Evolutionary conservation across 192 early-diverging fungal genomes (phyloP).

Genomic region (Fimicolochytrium jonesii): DNA sequence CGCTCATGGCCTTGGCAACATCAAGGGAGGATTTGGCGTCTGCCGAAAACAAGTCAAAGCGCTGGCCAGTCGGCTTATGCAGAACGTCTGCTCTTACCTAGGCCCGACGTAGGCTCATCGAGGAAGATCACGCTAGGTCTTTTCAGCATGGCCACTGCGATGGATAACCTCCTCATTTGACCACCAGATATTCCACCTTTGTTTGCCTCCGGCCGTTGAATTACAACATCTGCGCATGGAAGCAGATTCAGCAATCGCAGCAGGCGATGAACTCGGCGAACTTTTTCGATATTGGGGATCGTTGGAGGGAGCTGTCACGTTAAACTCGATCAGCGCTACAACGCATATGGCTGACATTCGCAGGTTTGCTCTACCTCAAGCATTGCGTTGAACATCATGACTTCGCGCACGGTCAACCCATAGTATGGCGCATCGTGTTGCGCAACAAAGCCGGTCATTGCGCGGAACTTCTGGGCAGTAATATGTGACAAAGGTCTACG

Average conservation of each 20-base stretch:
- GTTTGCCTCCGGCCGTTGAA: constrained; percentile 15
- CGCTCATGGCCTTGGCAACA: constrained; percentile 10
- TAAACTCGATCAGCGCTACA: neutral
- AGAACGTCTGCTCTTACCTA: neutral
- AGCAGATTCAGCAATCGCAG: constrained; percentile 15
- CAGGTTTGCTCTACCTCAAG: constrained; percentile 33
- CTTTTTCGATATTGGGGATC: neutral
- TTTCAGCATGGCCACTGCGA: constrained; percentile 23
- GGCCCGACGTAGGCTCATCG: constrained; percentile 22
- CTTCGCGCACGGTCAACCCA: constrained; percentile 41
- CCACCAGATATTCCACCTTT: constrained; percentile 30
- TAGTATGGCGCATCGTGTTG: constrained; percentile 32
- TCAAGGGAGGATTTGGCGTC: constrained; percentile 17
- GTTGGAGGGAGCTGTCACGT: constrained; percentile 7
- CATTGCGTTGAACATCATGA: constrained; percentile 36
- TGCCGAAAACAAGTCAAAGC: neutral
- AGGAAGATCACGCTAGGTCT: constrained; percentile 28
- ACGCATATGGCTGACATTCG: no score
- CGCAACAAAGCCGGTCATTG: constrained; percentile 29
- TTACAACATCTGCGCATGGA: constrained; percentile 22
- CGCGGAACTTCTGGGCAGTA: constrained; percentile 4
- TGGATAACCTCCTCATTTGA: constrained; percentile 20
- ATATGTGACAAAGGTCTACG: constrained; percentile 12
- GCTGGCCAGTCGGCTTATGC: neutral
- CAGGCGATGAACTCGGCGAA: constrained; percentile 15